Percentiles rank a stretch among this genome's conserved stretches.
Evolutionary conservation across 2,329 filamentous ascomycete species (phyloP).

Genomic region (Trichoderma citrinoviride): DNA sequence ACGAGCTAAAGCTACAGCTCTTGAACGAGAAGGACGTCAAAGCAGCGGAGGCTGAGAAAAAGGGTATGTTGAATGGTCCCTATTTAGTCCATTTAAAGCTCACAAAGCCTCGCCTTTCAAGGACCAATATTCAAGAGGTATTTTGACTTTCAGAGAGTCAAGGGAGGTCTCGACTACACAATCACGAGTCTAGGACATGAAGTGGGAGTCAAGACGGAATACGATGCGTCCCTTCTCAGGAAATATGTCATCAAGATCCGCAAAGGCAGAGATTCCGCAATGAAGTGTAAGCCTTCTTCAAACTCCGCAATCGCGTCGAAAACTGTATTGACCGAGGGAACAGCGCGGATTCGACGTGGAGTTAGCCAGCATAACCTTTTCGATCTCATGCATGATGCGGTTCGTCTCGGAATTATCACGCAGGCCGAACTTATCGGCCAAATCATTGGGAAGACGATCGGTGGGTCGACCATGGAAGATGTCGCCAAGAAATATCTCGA

Average conservation of each 20-base stretch:
- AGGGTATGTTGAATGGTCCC: not conserved
- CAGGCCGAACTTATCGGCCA: conserved; percentile 11
- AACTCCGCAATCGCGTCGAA: not conserved
- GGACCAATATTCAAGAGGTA: not conserved
- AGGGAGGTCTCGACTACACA: conserved; percentile 14
- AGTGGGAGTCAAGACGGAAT: conserved; percentile 15
- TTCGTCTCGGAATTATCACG: conserved; percentile 13
- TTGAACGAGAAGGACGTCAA: not conserved
- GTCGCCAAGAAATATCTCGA: not conserved
- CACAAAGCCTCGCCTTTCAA: not conserved
- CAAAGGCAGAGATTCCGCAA: not conserved
- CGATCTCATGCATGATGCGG: conserved; percentile 12
- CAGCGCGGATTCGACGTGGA: conserved; percentile 6
- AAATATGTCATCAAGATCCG: conserved; percentile 7
- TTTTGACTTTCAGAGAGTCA: conserved; percentile 1
- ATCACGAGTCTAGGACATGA: conserved; percentile 15
- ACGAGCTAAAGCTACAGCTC: not conserved
- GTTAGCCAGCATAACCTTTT: conserved; percentile 13
- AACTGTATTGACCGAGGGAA: not conserved
- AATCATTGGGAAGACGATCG: conserved; percentile 8
- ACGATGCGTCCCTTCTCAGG: not conserved
- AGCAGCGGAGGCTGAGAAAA: not conserved
- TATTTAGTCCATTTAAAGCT: not conserved
- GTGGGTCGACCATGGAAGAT: conserved; percentile 11
- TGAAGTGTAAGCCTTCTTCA: conserved; percentile 9